Conservation (phyloP, 2,329 filamentous ascomycete genomes). For the Botrytis hyacinthi region DNA sequence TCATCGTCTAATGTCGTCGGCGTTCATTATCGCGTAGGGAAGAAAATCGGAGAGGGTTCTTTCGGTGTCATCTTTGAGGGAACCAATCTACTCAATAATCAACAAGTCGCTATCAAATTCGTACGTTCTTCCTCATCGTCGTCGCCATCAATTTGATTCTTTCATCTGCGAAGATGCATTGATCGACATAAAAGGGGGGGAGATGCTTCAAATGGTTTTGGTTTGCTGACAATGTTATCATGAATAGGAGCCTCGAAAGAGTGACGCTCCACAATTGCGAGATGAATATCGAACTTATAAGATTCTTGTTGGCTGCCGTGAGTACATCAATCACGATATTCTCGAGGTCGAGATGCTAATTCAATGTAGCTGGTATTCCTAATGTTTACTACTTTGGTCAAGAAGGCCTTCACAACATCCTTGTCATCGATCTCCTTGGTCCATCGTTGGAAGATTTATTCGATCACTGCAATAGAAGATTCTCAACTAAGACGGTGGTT, state of each 20-base stretch:
- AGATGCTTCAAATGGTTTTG: background rate
- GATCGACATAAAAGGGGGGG: slow-evolving; percentile 14
- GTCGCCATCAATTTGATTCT: background rate
- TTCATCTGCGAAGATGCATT: background rate
- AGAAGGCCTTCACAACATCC: slow-evolving; percentile 96
- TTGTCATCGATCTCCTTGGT: slow-evolving; percentile 94
- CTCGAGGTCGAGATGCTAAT: slow-evolving; percentile 39
- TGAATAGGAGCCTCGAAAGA: slow-evolving; percentile 88
- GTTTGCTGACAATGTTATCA: slow-evolving; percentile 3
- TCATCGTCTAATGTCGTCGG: slow-evolving; percentile 85
- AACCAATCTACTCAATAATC: slow-evolving; percentile 97
- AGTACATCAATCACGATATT: slow-evolving; percentile 48
- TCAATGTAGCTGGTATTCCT: slow-evolving; percentile 78
- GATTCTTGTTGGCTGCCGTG: slow-evolving; percentile 97
- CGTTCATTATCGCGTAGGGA: slow-evolving; percentile 97
- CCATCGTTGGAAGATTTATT: slow-evolving; percentile 96
- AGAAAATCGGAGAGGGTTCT: slow-evolving; percentile 98
- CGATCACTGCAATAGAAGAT: slow-evolving; percentile 92
- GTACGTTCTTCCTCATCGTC: slow-evolving; percentile 53
- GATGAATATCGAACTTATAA: slow-evolving; percentile 99
- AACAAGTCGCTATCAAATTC: slow-evolving; percentile 99
- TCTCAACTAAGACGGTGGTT: slow-evolving; percentile 95
- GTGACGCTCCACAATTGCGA: slow-evolving; percentile 93
- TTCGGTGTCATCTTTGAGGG: slow-evolving; percentile 99
- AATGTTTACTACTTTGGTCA: slow-evolving; percentile 99